Conservation (phyloP, 345 rosid species). For the Eucalyptus marginata region DNA sequence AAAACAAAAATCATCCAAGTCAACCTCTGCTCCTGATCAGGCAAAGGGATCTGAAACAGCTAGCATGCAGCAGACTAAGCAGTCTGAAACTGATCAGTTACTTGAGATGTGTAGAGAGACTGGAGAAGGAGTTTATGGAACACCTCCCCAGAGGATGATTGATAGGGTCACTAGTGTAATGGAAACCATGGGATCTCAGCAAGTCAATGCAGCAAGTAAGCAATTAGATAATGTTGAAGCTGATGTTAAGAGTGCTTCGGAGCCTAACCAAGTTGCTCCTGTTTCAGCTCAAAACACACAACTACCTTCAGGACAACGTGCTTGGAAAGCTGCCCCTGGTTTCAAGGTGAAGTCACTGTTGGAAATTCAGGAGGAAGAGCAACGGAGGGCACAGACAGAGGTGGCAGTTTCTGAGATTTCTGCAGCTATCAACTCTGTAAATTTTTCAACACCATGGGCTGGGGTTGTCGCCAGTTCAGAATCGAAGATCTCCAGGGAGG, state of each 20-base stretch:
- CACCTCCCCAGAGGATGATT: conserved; percentile 5
- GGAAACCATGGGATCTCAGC: conserved; percentile 20
- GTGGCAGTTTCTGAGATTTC: conserved; percentile 39
- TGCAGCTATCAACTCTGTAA: conserved; percentile 21
- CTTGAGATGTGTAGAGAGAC: conserved; percentile 1
- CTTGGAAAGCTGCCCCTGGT: conserved; percentile 99
- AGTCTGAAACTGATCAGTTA: conserved; percentile 25
- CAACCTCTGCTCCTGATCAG: conserved; percentile 33
- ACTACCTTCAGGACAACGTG: conserved; percentile 33
- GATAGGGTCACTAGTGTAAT: conserved; percentile 11
- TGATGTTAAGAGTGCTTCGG: conserved; percentile 19
- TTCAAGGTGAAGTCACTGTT: conserved; percentile 84
- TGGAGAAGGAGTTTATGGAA: conserved; percentile 3
- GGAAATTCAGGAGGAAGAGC: conserved; percentile 97
- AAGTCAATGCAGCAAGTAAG: conserved; percentile 1
- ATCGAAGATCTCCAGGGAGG: conserved; percentile 29
- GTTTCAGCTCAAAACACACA: conserved; percentile 13
- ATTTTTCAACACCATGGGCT: conserved; percentile 58
- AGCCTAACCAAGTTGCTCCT: conserved; percentile 2
- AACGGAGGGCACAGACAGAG: conserved; percentile 53
- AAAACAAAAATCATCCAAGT: conserved; percentile 60
- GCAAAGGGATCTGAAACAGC: conserved; percentile 35
- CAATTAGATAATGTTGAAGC: conserved; percentile 6
- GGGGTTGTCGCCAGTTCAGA: conserved; percentile 59
- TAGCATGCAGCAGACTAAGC: conserved; percentile 25